These are phyloP conservation scores for Amylostereum chailletii DNA, from an alignment of 1,284 basidiomycete species.

Conservation along the genomic window DNA sequence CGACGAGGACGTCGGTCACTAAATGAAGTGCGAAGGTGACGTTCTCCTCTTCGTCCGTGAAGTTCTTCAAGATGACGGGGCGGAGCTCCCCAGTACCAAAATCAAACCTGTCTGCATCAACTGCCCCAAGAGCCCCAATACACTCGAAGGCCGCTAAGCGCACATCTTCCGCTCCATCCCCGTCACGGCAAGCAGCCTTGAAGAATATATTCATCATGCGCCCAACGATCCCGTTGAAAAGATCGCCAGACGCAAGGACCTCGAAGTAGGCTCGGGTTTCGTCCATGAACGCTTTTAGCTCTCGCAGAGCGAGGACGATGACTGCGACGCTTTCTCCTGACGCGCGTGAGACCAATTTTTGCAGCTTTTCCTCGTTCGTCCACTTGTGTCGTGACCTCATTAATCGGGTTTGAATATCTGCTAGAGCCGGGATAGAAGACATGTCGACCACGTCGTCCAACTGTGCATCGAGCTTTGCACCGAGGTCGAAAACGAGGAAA, in stretches of 20 bases:
- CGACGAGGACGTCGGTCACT: slow-evolving; percentile 81
- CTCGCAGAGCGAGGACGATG: slow-evolving; percentile 67
- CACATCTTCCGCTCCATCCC: slow-evolving; percentile 64
- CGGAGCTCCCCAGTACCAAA: slow-evolving; percentile 51
- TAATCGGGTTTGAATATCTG: slow-evolving; percentile 38
- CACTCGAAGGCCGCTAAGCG: slow-evolving; percentile 79
- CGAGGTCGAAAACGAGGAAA: slow-evolving; percentile 66
- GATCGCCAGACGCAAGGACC: slow-evolving; percentile 69
- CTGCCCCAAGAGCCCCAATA: slow-evolving; percentile 88
- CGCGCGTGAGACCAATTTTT: slow-evolving; percentile 68
- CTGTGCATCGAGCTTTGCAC: slow-evolving; percentile 40
- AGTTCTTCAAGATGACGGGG: slow-evolving; percentile 78
- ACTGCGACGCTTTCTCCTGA: slow-evolving; percentile 81
- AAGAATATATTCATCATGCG: slow-evolving; percentile 67
- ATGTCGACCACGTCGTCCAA: slow-evolving; percentile 79
- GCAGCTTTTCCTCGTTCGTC: slow-evolving; percentile 49
- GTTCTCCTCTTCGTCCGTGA: slow-evolving; percentile 75
- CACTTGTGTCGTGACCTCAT: slow-evolving; percentile 38
- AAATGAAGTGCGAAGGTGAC: slow-evolving; percentile 80
- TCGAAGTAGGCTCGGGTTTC: slow-evolving; percentile 48
- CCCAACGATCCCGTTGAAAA: slow-evolving; percentile 77
- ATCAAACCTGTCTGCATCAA: slow-evolving; percentile 93
- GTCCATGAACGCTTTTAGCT: slow-evolving; percentile 64
- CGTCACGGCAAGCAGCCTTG: slow-evolving; percentile 67
- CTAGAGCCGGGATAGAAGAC: slow-evolving; percentile 61